phyloP scores from a whole-genome alignment of 2,329 filamentous ascomycete genomes.

The Phyllosticta ampelicida region DNA sequence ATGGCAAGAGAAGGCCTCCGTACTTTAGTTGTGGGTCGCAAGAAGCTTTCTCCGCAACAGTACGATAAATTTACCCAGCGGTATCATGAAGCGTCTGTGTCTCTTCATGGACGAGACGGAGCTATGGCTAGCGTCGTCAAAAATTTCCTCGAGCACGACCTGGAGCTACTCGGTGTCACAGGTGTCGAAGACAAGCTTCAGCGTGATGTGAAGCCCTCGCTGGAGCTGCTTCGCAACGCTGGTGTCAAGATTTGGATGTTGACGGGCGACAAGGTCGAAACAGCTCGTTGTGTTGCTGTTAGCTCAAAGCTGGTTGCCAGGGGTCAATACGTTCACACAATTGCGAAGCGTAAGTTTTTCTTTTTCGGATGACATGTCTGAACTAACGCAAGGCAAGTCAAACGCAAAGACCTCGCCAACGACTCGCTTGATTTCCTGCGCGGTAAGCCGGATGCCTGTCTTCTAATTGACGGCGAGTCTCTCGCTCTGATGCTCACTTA shows the following conservation, averaged over 20 bases:
- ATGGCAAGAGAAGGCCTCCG: conserved; percentile 96
- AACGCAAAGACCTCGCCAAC: conserved; percentile 72
- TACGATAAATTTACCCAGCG: conserved; percentile 69
- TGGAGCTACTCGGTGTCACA: conserved; percentile 92
- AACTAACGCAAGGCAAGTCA: conserved; percentile 37
- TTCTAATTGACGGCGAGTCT: conserved; percentile 92
- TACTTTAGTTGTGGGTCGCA: conserved; percentile 90
- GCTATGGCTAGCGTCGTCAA: conserved; percentile 72
- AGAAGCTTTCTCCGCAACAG: conserved; percentile 64
- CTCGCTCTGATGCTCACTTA: conserved; percentile 72
- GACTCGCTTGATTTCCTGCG: conserved; percentile 82
- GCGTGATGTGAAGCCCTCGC: conserved; percentile 84
- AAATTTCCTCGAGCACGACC: conserved; percentile 71
- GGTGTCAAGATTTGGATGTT: conserved; percentile 99
- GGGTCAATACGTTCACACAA: conserved; percentile 92
- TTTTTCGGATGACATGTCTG: background rate
- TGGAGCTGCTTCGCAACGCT: conserved; percentile 90
- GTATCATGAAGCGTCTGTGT: conserved; percentile 70
- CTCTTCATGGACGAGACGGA: conserved; percentile 67
- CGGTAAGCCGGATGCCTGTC: conserved; percentile 72
- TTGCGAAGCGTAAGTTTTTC: conserved; percentile 49
- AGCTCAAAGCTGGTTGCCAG: conserved; percentile 87
- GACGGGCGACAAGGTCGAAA: conserved; percentile 97
- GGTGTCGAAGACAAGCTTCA: conserved; percentile 97
- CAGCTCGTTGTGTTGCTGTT: conserved; percentile 88